A percentile compares a stretch with the other conserved stretches of the same genome.
Evolutionary conservation across 108 stramenopile genomes (phyloP).

Genomic region (Discostella stelligeroides): DNA sequence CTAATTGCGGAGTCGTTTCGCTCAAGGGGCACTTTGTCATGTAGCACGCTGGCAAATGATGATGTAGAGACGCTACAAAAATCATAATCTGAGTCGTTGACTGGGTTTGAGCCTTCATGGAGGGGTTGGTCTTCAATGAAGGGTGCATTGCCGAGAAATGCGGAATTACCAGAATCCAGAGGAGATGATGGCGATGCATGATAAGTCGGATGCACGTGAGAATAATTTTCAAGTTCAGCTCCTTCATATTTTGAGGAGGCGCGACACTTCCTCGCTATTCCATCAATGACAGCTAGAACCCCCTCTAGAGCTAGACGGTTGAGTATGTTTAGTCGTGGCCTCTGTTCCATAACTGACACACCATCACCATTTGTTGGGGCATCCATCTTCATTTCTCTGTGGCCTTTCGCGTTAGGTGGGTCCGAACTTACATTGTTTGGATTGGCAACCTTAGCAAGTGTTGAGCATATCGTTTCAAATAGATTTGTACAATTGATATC

Average conservation of each 20-base stretch:
- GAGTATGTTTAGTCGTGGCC: constrained; percentile 65
- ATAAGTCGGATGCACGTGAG: not conserved
- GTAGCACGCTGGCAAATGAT: constrained; percentile 6
- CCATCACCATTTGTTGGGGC: constrained; percentile 11
- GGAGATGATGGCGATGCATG: constrained; percentile 6
- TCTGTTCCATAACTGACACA: constrained; percentile 23
- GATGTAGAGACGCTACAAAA: constrained; percentile 26
- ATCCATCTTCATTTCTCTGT: constrained; percentile 9
- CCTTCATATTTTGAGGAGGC: constrained; percentile 15
- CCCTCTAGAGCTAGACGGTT: constrained; percentile 88
- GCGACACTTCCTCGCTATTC: constrained; percentile 70
- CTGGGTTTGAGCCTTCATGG: not conserved
- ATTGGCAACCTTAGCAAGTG: constrained; percentile 68
- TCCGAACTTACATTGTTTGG: constrained; percentile 19
- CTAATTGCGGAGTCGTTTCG: constrained; percentile 50
- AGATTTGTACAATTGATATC: constrained; percentile 96
- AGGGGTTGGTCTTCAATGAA: constrained; percentile 6
- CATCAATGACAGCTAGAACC: constrained; percentile 86
- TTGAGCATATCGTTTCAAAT: constrained; percentile 80
- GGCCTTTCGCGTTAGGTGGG: not conserved
- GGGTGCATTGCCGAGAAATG: constrained; percentile 24
- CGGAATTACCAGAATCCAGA: constrained; percentile 46
- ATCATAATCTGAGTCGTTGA: constrained; percentile 24
- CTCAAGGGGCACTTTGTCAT: constrained; percentile 8
- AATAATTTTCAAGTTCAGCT: not conserved